phyloP scores from a whole-genome alignment of 495 filamentous ascomycete genomes.

The Neurospora terricola region DNA sequence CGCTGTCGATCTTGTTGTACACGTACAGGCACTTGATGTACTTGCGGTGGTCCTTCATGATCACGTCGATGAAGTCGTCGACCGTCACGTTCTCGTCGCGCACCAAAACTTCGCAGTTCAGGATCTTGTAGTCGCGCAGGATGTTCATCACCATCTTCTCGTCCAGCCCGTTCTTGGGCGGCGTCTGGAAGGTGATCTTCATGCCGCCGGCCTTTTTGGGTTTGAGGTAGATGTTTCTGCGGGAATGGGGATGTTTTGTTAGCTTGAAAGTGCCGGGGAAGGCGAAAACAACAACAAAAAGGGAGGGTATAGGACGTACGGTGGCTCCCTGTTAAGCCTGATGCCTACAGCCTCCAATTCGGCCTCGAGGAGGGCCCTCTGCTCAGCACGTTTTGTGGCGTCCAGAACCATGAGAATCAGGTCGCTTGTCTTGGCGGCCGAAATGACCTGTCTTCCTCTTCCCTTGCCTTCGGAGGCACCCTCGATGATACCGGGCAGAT shows the following conservation, averaged over 20 bases:
- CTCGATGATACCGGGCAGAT: slow-evolving; percentile 98
- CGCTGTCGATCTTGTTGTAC: slow-evolving; percentile 99
- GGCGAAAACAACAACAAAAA: not conserved
- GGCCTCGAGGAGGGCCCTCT: slow-evolving; percentile 77
- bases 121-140: slow-evolving; percentile 93
- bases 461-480: slow-evolving; percentile 95
- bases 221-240: slow-evolving; percentile 97
- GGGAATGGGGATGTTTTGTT: not conserved
- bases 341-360: slow-evolving; percentile 97
- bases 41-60: slow-evolving; percentile 94
- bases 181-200: slow-evolving; percentile 91
- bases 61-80: slow-evolving; percentile 98
- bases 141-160: slow-evolving; percentile 98
- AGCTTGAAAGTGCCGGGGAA: not conserved
- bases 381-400: slow-evolving; percentile 93
- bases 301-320: slow-evolving; percentile 44
- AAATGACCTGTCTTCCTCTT: slow-evolving; percentile 92
- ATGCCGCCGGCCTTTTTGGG: slow-evolving; percentile 92
- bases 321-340: slow-evolving; percentile 81
- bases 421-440: slow-evolving; percentile 98
- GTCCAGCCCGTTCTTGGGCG: slow-evolving; percentile 73
- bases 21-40: slow-evolving; percentile 96
- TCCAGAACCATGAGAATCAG: slow-evolving; percentile 95
- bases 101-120: slow-evolving; percentile 94
- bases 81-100: slow-evolving; percentile 93